phyloP scores from a whole-genome alignment of 2,329 filamentous ascomycete species.

The Botryosphaeria dothidea region DNA sequence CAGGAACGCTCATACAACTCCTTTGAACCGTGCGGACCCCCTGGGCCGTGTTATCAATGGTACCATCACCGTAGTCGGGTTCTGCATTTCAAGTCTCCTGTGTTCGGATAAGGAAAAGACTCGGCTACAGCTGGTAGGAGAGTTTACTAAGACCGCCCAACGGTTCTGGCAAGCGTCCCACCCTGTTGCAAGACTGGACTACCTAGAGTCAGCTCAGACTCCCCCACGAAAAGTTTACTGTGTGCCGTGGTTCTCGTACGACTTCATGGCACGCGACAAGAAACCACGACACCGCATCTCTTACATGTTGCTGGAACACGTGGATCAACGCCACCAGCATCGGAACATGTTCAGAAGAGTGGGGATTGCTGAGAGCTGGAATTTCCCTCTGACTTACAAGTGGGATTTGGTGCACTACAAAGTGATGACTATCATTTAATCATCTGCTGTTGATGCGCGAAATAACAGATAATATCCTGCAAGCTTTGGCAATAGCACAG shows the following conservation, averaged over 20 bases:
- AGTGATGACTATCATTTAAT: neutral
- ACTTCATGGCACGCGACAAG: neutral
- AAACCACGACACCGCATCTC: neutral
- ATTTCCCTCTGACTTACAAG: neutral
- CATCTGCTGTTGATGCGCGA: neutral
- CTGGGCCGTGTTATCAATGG: neutral
- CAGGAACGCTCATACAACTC: neutral
- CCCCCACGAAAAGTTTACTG: neutral
- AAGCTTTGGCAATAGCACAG: too few relatives aligned
- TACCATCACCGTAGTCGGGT: neutral
- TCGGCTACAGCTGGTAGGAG: neutral
- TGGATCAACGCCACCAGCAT: neutral
- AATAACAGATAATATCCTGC: too few relatives aligned
- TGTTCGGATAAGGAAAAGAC: neutral
- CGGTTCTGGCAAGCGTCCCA: neutral
- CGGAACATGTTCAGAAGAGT: neutral
- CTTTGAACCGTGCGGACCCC: neutral
- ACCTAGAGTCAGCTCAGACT: neutral
- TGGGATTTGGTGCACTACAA: slow-evolving; percentile 1
- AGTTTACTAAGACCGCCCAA: neutral
- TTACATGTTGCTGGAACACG: neutral
- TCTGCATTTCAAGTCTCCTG: neutral
- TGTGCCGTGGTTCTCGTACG: slow-evolving; percentile 7
- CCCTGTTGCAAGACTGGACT: neutral
- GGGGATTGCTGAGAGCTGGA: neutral